Evolutionary conservation across 495 filamentous ascomycete genomes (phyloP), one percentile per base, ranked within the genome.

Genomic region (Podospora conica): DNA sequence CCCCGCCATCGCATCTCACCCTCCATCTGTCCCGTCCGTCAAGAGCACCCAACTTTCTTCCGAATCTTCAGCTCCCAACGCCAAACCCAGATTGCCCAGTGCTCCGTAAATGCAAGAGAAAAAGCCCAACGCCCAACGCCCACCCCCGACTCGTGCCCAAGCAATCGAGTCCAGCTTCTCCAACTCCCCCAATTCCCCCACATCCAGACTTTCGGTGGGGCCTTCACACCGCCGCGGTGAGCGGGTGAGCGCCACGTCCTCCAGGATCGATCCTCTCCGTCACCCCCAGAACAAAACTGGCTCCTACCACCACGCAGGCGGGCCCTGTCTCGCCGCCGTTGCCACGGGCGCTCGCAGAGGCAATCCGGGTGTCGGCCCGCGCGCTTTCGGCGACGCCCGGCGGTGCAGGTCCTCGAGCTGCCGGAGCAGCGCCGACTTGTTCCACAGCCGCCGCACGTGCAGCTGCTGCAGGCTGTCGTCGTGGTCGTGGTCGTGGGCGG

Each of bases 371-470:
- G 25, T 33, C n/a, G 62, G 53, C 18, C 28, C 29, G 18, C 33
- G 48, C 22, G 54, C 21, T 15, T 24, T 55, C 6, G 60, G 48
- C 12, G 33, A 18, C 22, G 24, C 20, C 2, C 15, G 20, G 21
- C 23, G 15, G 33, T 68, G 40, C 68, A 74, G 20, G 11, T 70
- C 70, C 56, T 75, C 72, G 28, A 75, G 58, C 40, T 63, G 60
- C 48, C 64, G 65, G 15, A 73, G 55, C 65, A 75, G 53, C 10
- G 23, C 21, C 15, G 56, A 48, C 62, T 65, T 65, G 20, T 74
- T 75, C 74, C 74, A 75, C 59, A 75, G 66, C 18, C 74, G 55
- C 11, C 71, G 61, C 15, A 75, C 74, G 22, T 74, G 69, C 60
- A 75, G 25, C 68, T 75, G 66, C 60, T 71, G 69, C n/a, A 67